Percentiles rank a stretch among this genome's conserved stretches.
phyloP scores from a whole-genome alignment of 257 asterid species.

The Euphrasia confusa region DNA sequence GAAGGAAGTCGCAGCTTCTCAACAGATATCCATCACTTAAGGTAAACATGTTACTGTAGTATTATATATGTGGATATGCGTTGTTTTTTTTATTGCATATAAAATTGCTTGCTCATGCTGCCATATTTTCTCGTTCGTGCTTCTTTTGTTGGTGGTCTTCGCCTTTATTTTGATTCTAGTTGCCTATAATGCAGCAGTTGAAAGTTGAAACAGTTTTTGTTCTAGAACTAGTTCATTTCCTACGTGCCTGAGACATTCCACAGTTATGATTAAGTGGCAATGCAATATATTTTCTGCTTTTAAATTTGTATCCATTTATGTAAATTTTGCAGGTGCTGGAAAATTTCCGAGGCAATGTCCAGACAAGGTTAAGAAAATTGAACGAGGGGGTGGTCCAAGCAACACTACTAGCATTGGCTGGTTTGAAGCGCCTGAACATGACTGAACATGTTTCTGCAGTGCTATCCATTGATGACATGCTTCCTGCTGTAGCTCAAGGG shows the following conservation, averaged over 20 bases:
- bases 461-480: slow-evolving; percentile 91
- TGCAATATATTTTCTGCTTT: slow-evolving; percentile 8
- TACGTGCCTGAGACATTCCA: slow-evolving; percentile 10
- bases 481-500: slow-evolving; percentile 98
- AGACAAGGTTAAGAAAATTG: slow-evolving; percentile 76
- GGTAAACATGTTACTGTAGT: slow-evolving; percentile 31
- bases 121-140: not conserved
- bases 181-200: not conserved
- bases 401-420: slow-evolving; percentile 87
- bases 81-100: slow-evolving; percentile 2
- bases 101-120: not conserved
- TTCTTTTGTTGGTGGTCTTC: not conserved
- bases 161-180: not conserved
- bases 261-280: not conserved
- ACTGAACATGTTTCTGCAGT: slow-evolving; percentile 64
- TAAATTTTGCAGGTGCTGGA: slow-evolving; percentile 59
- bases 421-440: slow-evolving; percentile 86
- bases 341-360: slow-evolving; percentile 95
- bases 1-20: slow-evolving; percentile 95
- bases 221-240: not conserved
- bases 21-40: slow-evolving; percentile 71
- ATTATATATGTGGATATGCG: not conserved
- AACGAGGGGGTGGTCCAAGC: slow-evolving; percentile 94
- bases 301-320: not conserved
- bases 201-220: not conserved